These are phyloP conservation scores for Cutaneotrichosporon spelunceum DNA, from an alignment of 1,284 basidiomycete species.

Conservation along the genomic window DNA sequence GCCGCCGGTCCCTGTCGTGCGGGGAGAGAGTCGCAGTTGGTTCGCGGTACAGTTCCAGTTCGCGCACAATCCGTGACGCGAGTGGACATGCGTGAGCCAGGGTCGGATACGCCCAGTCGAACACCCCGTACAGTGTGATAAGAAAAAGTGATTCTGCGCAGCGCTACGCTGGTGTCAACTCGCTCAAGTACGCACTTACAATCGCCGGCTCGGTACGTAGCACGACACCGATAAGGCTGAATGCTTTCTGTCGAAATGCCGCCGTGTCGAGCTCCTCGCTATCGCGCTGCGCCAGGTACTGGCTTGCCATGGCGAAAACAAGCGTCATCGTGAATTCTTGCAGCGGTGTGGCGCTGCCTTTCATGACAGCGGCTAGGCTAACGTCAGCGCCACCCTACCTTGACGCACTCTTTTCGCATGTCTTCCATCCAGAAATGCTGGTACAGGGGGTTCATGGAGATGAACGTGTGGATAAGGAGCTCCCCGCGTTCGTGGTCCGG, in stretches of 20 bases:
- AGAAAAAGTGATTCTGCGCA: conserved; percentile 12
- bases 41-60: conserved; percentile 9
- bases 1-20: conserved; percentile 12
- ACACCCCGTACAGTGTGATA: conserved; percentile 10
- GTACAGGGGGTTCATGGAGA: conserved; percentile 13
- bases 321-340: conserved; percentile 18
- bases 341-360: conserved; percentile 10
- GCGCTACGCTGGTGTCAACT: conserved; percentile 11
- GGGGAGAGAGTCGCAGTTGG: not conserved
- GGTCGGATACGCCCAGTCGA: conserved; percentile 15
- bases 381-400: not conserved
- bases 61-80: not conserved
- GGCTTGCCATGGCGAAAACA: conserved; percentile 8
- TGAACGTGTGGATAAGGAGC: conserved; percentile 8
- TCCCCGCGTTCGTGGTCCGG: conserved; percentile 12
- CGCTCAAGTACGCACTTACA: not conserved
- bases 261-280: conserved; percentile 18
- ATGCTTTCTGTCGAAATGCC: conserved; percentile 8
- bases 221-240: conserved; percentile 3
- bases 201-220: conserved; percentile 13
- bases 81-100: conserved; percentile 1
- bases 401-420: conserved; percentile 9
- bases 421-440: conserved; percentile 4
- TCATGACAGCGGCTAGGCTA: conserved; percentile 11
- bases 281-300: conserved; percentile 9